phyloP scores from a whole-genome alignment of 148 eudicot genomes.

The Nepenthes mirabilis region DNA sequence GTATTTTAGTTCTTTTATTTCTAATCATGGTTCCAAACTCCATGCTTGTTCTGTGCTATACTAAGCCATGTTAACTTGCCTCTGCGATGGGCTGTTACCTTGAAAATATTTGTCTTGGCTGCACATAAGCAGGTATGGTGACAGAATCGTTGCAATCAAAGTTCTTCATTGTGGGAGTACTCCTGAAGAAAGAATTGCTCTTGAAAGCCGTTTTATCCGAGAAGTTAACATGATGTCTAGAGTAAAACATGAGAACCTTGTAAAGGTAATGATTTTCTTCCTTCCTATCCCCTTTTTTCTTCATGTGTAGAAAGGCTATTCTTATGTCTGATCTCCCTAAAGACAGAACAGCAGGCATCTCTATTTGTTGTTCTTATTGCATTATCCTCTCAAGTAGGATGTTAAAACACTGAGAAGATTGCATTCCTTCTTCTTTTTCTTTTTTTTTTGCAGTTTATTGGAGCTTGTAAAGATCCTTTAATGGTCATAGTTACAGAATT shows the following conservation, averaged over 20 bases:
- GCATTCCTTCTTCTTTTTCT: background rate
- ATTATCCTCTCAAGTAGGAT: background rate
- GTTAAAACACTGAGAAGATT: background rate
- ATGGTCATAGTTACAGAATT: slow-evolving; percentile 95
- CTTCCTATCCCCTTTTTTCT: background rate
- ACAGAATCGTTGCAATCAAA: slow-evolving; percentile 78
- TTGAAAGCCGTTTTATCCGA: slow-evolving; percentile 74
- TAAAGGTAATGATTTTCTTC: slow-evolving; percentile 35
- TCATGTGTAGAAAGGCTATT: too few species aligned
- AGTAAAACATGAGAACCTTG: slow-evolving; percentile 85
- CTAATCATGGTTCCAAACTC: background rate
- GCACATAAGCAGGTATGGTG: slow-evolving; percentile 52
- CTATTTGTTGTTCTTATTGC: background rate
- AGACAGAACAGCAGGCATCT: background rate
- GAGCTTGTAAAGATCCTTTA: slow-evolving; percentile 95
- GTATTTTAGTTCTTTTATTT: too few species aligned
- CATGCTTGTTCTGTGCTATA: too few species aligned
- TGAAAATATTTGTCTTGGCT: slow-evolving; percentile 3
- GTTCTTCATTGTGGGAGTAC: slow-evolving; percentile 74
- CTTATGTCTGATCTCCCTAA: background rate
- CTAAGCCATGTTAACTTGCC: background rate
- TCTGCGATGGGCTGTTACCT: background rate
- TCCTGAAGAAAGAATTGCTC: slow-evolving; percentile 51
- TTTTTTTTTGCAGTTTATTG: slow-evolving; percentile 68
- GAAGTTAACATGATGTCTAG: slow-evolving; percentile 93